Evolutionary conservation across 495 filamentous ascomycete genomes (phyloP), one percentile per base, ranked within the genome.

Genomic region (Penicillium salamii): DNA sequence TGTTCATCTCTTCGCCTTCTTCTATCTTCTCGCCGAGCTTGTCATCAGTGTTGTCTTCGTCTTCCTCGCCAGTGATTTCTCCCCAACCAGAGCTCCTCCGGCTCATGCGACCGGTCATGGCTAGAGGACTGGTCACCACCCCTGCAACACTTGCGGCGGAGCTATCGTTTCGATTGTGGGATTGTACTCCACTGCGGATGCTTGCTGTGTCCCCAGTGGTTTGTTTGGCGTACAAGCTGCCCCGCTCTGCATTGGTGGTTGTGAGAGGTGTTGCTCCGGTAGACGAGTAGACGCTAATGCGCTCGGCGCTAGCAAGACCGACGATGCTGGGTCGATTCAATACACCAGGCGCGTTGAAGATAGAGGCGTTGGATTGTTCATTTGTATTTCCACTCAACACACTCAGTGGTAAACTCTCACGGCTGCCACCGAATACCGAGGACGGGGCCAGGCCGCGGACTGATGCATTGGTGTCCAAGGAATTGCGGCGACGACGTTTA

Each of bases 391-490:
- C 83, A 49, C 89, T 93, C 12, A 98, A 80, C 1, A 97, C 84
- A 63, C 89, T 95, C 21, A 98, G 70, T 1, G 93, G 93, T 2
- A 98, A 75, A 21, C 84, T 89, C 63, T 98, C 93, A 21, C 84
- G 75, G 57, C 87, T 91, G 15, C 91, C 91, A 15, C 93, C 93
- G 76, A 90, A 98, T 1, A 96, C 71, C 0, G 90, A 95, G 0
- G 90, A 95, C 0, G 93, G 93, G 1, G 93, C 89, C 19, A 98
- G 78, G 2, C 90, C 93, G 35, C 93, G 89, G 14, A 97, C 87
- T 0, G 91, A 96, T 3, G 95, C 95, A 66, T 97, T 92, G 0
- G 95, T 97, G 66, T 98, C 93, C 59, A 97, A 78, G 1, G 90
- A 95, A 51, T 90, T 88, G 32, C 93, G 78, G 15, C 93, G 87